Evolutionary conservation across 495 filamentous ascomycete species (phyloP).

Genomic region (Lasiosphaeriaceae sp.): DNA sequence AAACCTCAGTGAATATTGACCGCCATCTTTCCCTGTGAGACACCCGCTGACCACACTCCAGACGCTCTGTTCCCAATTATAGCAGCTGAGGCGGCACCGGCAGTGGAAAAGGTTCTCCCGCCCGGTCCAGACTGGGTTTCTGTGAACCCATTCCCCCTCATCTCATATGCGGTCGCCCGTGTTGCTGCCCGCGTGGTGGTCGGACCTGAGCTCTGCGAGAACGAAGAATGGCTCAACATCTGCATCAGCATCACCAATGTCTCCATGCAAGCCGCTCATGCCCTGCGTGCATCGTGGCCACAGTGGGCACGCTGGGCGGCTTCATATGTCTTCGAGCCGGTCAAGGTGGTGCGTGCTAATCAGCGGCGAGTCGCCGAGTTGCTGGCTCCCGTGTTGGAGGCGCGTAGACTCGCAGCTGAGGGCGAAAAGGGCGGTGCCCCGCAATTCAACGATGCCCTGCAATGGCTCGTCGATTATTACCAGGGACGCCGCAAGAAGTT

Average conservation of each 20-base stretch:
- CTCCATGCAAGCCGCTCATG: conserved; percentile 8
- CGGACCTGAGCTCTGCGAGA: conserved; percentile 7
- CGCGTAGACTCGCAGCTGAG: neutral
- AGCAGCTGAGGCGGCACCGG: neutral
- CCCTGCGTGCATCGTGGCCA: conserved; percentile 7
- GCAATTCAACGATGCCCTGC: conserved; percentile 3
- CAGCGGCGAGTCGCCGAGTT: conserved; percentile 1
- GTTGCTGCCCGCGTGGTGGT: neutral
- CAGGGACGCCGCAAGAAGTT: neutral
- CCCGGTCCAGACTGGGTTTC: conserved; percentile 1
- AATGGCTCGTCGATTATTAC: conserved; percentile 9
- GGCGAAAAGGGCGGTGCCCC: neutral
- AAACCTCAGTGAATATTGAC: neutral
- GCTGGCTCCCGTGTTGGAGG: conserved; percentile 6
- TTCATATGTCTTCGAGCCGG: conserved; percentile 1
- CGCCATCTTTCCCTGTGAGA: neutral
- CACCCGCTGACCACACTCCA: neutral
- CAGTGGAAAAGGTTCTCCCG: neutral
- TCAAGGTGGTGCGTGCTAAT: conserved; percentile 4
- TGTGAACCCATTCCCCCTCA: conserved; percentile 1
- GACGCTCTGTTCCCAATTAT: neutral
- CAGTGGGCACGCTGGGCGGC: conserved; percentile 9
- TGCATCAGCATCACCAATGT: conserved; percentile 4
- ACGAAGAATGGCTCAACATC: conserved; percentile 12
- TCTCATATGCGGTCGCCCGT: conserved; percentile 1